phyloP scores from a whole-genome alignment of 805 yeast genomes.

The Cyberlindnera euphorbiiphila region DNA sequence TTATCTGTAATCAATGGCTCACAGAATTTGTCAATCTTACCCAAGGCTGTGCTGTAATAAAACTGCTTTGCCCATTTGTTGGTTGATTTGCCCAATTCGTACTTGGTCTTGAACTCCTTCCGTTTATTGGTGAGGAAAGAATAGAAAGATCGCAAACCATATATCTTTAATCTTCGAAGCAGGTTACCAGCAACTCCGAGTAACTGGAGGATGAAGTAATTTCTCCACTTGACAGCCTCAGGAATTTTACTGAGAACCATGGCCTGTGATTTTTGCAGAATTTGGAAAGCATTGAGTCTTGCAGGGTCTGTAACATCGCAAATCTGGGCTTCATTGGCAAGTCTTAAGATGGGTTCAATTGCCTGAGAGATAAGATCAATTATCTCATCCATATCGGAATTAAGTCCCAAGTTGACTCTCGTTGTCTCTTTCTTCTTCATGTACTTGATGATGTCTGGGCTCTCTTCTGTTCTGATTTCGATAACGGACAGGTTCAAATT shows the following conservation, averaged over 20 bases:
- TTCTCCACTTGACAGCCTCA: slow-evolving; percentile 74
- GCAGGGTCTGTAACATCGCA: slow-evolving; percentile 65
- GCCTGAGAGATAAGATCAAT: slow-evolving; percentile 58
- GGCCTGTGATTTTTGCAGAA: slow-evolving; percentile 64
- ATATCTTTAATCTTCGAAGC: slow-evolving; percentile 63
- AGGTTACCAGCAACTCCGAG: slow-evolving; percentile 72
- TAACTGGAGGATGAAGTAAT: slow-evolving; percentile 56
- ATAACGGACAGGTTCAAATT: slow-evolving; percentile 70
- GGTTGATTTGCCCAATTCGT: slow-evolving; percentile 55
- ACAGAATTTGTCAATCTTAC: slow-evolving; percentile 40
- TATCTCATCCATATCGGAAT: slow-evolving; percentile 52
- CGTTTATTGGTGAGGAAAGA: slow-evolving; percentile 58
- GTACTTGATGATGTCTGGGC: slow-evolving; percentile 74
- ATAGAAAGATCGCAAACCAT: slow-evolving; percentile 79
- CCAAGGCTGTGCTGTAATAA: slow-evolving; percentile 48
- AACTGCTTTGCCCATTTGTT: slow-evolving; percentile 61
- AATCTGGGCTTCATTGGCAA: slow-evolving; percentile 60
- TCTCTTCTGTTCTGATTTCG: slow-evolving; percentile 82
- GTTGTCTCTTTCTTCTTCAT: slow-evolving; percentile 66
- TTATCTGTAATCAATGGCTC: slow-evolving; percentile 39
- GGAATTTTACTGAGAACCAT: slow-evolving; percentile 52
- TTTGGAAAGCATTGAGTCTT: slow-evolving; percentile 63
- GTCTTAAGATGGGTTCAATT: slow-evolving; percentile 57
- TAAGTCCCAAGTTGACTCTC: slow-evolving; percentile 50
- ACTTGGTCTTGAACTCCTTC: slow-evolving; percentile 55